These are phyloP conservation scores for Truncatella angustata DNA, from an alignment of 2,329 filamentous ascomycete genomes.

Conservation along the genomic window DNA sequence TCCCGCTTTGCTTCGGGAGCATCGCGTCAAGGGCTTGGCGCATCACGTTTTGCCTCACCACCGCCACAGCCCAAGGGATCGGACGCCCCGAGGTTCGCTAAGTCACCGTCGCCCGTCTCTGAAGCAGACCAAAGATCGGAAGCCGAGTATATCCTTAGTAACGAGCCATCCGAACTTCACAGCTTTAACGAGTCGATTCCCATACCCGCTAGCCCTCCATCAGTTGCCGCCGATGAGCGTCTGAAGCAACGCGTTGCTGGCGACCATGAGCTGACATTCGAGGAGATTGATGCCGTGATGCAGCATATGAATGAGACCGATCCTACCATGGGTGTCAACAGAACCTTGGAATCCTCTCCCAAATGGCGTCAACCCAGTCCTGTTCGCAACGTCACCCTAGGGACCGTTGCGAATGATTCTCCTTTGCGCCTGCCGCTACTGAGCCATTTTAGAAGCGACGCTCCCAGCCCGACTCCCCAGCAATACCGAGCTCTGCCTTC, in stretches of 20 bases:
- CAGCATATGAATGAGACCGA: conserved; percentile 74
- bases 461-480: conserved; percentile 70
- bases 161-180: conserved; percentile 26
- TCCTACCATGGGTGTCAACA: conserved; percentile 72
- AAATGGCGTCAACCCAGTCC: conserved; percentile 44
- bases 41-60: conserved; percentile 48
- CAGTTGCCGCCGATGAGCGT: conserved; percentile 11
- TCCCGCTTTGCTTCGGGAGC: conserved; percentile 34
- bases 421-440: conserved; percentile 53
- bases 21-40: conserved; percentile 38
- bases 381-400: conserved; percentile 34
- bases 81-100: conserved; percentile 43
- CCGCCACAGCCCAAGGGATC: conserved; percentile 41
- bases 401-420: conserved; percentile 42
- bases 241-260: conserved; percentile 17
- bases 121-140: conserved; percentile 15
- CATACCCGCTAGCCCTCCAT: conserved; percentile 28
- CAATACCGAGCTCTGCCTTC: conserved; percentile 48
- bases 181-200: conserved; percentile 28
- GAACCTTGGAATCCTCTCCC: conserved; percentile 43
- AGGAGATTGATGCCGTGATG: conserved; percentile 87
- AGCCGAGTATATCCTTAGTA: conserved; percentile 8
- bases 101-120: conserved; percentile 35
- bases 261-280: conserved; percentile 16
- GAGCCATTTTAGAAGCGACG: conserved; percentile 60